A percentile compares a stretch with the other conserved stretches of the same genome.
phyloP scores from a whole-genome alignment of 306 rosid genomes.

The Alnus glutinosa region DNA sequence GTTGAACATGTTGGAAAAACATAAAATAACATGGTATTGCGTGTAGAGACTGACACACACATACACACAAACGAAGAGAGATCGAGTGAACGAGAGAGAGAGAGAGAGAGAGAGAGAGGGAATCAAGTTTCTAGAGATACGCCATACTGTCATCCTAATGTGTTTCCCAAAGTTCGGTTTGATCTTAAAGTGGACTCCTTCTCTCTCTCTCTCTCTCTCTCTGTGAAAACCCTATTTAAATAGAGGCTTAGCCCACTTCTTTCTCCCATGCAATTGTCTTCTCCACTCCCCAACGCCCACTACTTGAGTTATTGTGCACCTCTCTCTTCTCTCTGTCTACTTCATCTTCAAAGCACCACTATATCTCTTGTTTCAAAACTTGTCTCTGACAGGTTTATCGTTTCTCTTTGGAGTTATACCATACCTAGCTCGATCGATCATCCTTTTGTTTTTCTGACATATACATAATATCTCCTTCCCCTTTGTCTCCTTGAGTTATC shows the following conservation, averaged over 20 bases:
- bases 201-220: conserved; percentile 9
- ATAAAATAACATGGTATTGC: conserved; percentile 12
- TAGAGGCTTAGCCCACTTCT: conserved; percentile 31
- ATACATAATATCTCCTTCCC: not conserved
- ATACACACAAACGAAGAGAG: not conserved
- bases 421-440: too few relatives aligned
- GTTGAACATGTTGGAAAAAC: not conserved
- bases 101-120: not conserved
- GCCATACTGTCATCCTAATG: not conserved
- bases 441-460: conserved; percentile 9
- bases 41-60: conserved; percentile 1
- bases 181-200: conserved; percentile 11
- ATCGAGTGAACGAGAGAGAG: too few relatives aligned
- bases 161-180: not conserved
- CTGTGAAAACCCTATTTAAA: conserved; percentile 32
- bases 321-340: not conserved
- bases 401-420: not conserved
- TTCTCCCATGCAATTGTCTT: conserved; percentile 48
- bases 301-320: conserved; percentile 19
- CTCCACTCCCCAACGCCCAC: conserved; percentile 30
- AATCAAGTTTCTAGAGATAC: conserved; percentile 5
- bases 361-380: not conserved
- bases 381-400: not conserved
- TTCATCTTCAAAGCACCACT: not conserved
- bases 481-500: conserved; percentile 6